These are phyloP conservation scores for Ceriops zippeliana DNA, from an alignment of 345 rosid genomes.

Conservation along the genomic window DNA sequence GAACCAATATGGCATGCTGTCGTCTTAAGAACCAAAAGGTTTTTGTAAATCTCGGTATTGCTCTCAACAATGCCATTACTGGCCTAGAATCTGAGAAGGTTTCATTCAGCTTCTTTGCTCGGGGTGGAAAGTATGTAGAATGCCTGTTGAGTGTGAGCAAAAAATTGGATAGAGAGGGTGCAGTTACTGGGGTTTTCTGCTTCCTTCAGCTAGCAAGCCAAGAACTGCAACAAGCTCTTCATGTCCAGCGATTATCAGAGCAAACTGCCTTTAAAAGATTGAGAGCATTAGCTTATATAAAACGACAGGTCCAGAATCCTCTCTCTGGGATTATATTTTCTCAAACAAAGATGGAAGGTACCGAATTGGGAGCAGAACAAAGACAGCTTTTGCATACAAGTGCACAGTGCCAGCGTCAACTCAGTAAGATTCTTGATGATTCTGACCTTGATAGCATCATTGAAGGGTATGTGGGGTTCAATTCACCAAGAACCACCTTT, in stretches of 20 bases:
- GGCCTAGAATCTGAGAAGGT: constrained; percentile 75
- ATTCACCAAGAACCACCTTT: background rate
- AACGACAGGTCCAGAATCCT: constrained; percentile 78
- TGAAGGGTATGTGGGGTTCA: constrained; percentile 55
- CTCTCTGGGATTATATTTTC: constrained; percentile 74
- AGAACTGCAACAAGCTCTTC: constrained; percentile 89
- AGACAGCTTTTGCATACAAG: constrained; percentile 64
- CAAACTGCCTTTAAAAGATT: constrained; percentile 67
- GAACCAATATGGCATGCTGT: constrained; percentile 61
- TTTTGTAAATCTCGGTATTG: constrained; percentile 68
- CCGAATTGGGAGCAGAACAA: constrained; percentile 72
- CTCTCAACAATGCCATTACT: constrained; percentile 66
- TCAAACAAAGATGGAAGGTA: constrained; percentile 65
- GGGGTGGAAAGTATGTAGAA: constrained; percentile 68
- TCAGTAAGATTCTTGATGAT: constrained; percentile 75
- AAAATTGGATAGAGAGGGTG: constrained; percentile 73
- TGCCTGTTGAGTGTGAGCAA: constrained; percentile 78
- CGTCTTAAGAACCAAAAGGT: constrained; percentile 83
- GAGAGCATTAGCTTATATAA: constrained; percentile 72
- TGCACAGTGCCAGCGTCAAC: constrained; percentile 76
- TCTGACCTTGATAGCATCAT: constrained; percentile 78
- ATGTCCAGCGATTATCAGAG: constrained; percentile 79
- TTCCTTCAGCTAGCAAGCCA: constrained; percentile 93
- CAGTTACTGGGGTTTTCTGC: constrained; percentile 77
- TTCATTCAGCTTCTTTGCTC: constrained; percentile 69